Evolutionary conservation across 768 basidiomycete species (phyloP).

Genomic region (Auricularia heimuer): DNA sequence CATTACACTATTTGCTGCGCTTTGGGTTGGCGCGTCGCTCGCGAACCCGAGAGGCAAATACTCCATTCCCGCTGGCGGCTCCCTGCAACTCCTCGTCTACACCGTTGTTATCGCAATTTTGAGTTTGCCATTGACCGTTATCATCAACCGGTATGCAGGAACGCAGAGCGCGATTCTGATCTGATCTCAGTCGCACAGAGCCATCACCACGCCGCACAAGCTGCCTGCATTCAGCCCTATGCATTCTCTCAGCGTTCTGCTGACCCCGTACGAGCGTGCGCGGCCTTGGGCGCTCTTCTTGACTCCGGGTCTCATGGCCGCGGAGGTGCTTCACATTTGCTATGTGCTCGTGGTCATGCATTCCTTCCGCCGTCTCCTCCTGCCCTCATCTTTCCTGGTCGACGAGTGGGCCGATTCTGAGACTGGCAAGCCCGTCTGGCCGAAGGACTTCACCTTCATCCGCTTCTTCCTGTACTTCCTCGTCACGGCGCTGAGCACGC

Average conservation of each 20-base stretch:
- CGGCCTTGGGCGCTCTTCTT: conserved; percentile 74
- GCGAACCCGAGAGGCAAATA: conserved; percentile 47
- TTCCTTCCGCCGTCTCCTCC: conserved; percentile 40
- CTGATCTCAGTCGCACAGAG: conserved; percentile 29
- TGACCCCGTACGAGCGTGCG: conserved; percentile 73
- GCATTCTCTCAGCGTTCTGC: conserved; percentile 53
- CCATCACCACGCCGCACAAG: conserved; percentile 75
- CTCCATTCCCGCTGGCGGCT: conserved; percentile 49
- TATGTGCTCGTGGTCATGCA: conserved; percentile 37
- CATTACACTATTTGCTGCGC: conserved; percentile 46
- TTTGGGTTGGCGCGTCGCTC: conserved; percentile 41
- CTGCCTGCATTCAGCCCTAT: conserved; percentile 52
- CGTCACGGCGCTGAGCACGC: conserved; percentile 46
- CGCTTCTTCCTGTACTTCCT: conserved; percentile 47
- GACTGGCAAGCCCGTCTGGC: conserved; percentile 20
- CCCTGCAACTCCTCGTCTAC: conserved; percentile 55
- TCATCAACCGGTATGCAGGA: conserved; percentile 59
- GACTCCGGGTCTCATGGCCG: conserved; percentile 55
- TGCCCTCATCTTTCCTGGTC: conserved; percentile 31
- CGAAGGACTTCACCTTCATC: conserved; percentile 36
- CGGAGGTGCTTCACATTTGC: conserved; percentile 33
- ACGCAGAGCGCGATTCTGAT: background rate
- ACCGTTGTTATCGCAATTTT: conserved; percentile 57
- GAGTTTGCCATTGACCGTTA: conserved; percentile 55
- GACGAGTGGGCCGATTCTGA: conserved; percentile 25